Evolutionary conservation across 139 green algal species (phyloP).

Genomic region (Tetraselmis striata): DNA sequence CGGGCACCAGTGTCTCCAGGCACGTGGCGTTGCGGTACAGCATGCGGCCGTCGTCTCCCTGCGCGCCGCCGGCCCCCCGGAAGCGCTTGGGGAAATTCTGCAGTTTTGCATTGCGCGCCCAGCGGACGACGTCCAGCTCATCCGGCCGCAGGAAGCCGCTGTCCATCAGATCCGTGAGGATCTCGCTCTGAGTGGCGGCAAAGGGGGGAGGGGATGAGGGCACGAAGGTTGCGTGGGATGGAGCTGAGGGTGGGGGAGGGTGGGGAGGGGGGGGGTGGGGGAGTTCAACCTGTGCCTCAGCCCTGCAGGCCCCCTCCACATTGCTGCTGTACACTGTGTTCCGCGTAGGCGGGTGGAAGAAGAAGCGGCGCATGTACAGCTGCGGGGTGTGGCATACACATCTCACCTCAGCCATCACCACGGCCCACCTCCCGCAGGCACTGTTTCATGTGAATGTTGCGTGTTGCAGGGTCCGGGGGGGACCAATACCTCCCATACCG

Average conservation of each 20-base stretch:
- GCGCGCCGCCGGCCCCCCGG: no score
- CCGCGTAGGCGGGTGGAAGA: neutral
- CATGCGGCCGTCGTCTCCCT: neutral
- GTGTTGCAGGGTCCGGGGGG: no score
- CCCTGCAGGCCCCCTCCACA: neutral
- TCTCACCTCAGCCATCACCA: no score
- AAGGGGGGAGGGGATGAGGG: no score
- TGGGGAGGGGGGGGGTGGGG: no score
- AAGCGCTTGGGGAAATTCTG: neutral
- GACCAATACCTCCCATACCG: neutral
- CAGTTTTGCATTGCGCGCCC: neutral
- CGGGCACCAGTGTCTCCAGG: neutral
- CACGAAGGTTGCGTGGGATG: no score
- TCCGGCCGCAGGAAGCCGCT: neutral
- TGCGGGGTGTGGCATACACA: no score
- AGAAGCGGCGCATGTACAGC: neutral
- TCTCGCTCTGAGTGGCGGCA: no score
- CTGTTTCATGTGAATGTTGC: no score
- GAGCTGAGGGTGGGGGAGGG: no score
- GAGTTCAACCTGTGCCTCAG: neutral
- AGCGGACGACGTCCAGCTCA: neutral
- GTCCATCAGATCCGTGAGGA: neutral
- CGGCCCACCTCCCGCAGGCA: no score
- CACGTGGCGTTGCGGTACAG: neutral
- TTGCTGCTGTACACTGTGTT: neutral